These are phyloP conservation scores for Balansia obtecta DNA, from an alignment of 2,329 filamentous ascomycete genomes.

Conservation along the genomic window DNA sequence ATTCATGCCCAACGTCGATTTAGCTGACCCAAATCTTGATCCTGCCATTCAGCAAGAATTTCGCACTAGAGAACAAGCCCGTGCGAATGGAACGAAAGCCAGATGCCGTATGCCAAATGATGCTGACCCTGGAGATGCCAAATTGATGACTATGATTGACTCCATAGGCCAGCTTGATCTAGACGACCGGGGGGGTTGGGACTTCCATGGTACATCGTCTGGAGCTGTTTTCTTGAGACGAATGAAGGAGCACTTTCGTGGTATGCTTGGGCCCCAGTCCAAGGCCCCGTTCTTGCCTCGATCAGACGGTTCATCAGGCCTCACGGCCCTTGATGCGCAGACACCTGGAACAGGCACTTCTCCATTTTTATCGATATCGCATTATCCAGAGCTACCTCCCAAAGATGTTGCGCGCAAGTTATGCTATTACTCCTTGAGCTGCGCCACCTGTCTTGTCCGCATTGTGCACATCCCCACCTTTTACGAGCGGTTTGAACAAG, in stretches of 20 bases:
- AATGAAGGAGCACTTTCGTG: conserved; percentile 78
- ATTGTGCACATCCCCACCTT: conserved; percentile 76
- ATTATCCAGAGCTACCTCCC: conserved; percentile 56
- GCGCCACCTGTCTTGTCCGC: conserved; percentile 46
- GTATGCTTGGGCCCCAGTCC: conserved; percentile 54
- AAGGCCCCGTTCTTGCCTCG: conserved; percentile 46
- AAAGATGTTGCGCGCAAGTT: conserved; percentile 40
- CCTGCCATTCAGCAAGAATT: conserved; percentile 60
- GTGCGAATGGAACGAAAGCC: conserved; percentile 31
- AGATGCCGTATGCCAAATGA: conserved; percentile 21
- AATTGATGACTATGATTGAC: conserved; percentile 89
- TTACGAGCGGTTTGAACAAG: conserved; percentile 59
- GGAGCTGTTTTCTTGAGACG: conserved; percentile 78
- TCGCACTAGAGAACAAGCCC: conserved; percentile 40
- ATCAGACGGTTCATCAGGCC: conserved; percentile 34
- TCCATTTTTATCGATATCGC: conserved; percentile 40
- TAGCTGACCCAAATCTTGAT: conserved; percentile 77
- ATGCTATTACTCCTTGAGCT: conserved; percentile 43
- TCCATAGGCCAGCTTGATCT: conserved; percentile 83
- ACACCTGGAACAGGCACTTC: conserved; percentile 47
- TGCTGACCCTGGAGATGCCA: conserved; percentile 47
- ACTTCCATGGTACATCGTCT: conserved; percentile 90
- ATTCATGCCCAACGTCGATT: conserved; percentile 70
- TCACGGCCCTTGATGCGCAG: conserved; percentile 56
- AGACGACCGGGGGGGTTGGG: conserved; percentile 83